A percentile compares a stretch with the other conserved stretches of the same genome.
These are phyloP conservation scores for Incumbomyces lentus DNA, from an alignment of 2,329 filamentous ascomycete species.

Conservation along the genomic window DNA sequence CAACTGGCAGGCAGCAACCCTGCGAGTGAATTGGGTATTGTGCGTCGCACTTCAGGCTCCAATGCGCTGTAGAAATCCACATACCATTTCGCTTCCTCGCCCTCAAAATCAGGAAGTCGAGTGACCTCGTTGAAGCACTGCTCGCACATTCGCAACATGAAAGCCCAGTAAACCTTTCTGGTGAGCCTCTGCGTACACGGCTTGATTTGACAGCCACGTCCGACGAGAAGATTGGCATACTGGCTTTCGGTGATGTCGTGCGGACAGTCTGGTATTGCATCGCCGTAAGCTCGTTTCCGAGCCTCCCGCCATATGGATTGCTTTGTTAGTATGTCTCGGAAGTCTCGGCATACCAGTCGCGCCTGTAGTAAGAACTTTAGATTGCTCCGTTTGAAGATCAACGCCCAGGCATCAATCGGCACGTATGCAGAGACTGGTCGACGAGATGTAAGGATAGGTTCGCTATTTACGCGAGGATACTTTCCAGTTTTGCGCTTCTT, in stretches of 20 bases:
- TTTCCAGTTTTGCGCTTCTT: background rate
- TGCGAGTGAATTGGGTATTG: background rate
- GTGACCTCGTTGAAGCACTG: slow-evolving; percentile 16
- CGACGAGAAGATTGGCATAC: slow-evolving; percentile 18
- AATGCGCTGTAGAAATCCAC: background rate
- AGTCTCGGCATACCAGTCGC: slow-evolving; percentile 14
- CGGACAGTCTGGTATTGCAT: slow-evolving; percentile 16
- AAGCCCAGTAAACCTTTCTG: slow-evolving; percentile 17
- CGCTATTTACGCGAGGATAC: background rate
- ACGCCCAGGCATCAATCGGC: slow-evolving; percentile 16
- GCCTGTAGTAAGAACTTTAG: slow-evolving; percentile 15
- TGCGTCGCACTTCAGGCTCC: background rate
- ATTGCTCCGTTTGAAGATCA: slow-evolving; percentile 16
- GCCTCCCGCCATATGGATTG: slow-evolving; percentile 17
- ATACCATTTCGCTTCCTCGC: slow-evolving; percentile 8
- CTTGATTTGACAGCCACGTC: slow-evolving; percentile 18
- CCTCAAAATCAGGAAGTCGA: background rate
- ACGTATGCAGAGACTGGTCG: slow-evolving; percentile 8
- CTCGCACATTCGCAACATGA: slow-evolving; percentile 17
- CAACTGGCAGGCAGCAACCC: slow-evolving; percentile 11
- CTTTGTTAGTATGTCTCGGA: slow-evolving; percentile 13
- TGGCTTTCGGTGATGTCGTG: slow-evolving; percentile 15
- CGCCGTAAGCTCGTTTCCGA: slow-evolving; percentile 12
- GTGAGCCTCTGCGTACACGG: slow-evolving; percentile 12
- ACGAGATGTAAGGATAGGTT: background rate